phyloP scores from a whole-genome alignment of 331 rosid genomes.

The Telfairia occidentalis region DNA sequence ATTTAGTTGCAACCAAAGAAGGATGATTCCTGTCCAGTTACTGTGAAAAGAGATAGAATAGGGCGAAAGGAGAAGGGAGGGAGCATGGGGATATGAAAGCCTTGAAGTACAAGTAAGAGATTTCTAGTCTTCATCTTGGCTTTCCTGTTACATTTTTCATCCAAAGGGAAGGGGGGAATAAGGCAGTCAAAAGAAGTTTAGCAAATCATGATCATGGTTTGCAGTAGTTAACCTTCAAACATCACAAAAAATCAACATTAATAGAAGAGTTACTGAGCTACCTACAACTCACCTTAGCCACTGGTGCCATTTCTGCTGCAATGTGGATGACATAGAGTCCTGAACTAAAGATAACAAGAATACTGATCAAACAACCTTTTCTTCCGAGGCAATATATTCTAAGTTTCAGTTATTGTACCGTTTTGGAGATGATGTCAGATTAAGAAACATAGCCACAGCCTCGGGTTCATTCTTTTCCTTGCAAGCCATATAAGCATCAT shows the following conservation, averaged over 20 bases:
- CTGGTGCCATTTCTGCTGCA: conserved; percentile 99
- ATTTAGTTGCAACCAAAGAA: background rate
- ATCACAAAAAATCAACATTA: background rate
- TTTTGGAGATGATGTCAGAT: conserved; percentile 38
- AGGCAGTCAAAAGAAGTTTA: background rate
- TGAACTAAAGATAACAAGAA: conserved; percentile 50
- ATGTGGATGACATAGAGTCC: conserved; percentile 80
- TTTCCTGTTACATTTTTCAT: background rate
- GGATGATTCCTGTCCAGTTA: too few species aligned
- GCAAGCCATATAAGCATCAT: conserved; percentile 53
- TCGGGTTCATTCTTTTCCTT: conserved; percentile 49
- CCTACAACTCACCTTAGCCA: conserved; percentile 67
- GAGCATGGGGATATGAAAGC: background rate
- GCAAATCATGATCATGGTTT: background rate
- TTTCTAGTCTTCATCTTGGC: background rate
- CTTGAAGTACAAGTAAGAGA: background rate
- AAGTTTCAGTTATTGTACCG: conserved; percentile 39
- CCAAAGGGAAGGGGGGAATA: background rate
- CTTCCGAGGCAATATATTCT: conserved; percentile 10
- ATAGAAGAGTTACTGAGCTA: conserved; percentile 4
- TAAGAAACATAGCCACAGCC: conserved; percentile 55
- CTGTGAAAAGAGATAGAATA: background rate
- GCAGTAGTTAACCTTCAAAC: background rate
- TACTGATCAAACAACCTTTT: conserved; percentile 20
- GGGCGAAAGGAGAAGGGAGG: background rate